These are phyloP conservation scores for Colletotrichum filicis DNA, from an alignment of 2,329 filamentous ascomycete genomes.

Conservation along the genomic window DNA sequence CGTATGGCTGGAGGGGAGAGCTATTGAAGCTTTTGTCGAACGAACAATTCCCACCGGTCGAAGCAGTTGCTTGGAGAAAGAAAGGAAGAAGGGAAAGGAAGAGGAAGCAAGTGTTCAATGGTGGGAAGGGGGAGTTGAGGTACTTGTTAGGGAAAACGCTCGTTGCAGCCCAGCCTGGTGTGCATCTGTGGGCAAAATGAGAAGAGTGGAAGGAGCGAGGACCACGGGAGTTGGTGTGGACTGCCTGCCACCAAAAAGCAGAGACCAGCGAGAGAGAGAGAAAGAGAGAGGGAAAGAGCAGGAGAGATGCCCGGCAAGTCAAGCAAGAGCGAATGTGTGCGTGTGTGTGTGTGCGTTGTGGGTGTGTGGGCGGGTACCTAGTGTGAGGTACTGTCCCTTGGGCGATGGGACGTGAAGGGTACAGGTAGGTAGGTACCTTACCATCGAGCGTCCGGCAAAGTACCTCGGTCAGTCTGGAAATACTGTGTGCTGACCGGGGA, in stretches of 20 bases:
- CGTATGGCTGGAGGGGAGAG: neutral
- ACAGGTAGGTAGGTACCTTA: neutral
- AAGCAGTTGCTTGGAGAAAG: conserved; percentile 33
- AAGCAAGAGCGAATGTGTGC: neutral
- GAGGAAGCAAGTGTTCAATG: conserved; percentile 18
- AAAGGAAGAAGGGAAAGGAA: neutral
- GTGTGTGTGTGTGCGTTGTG: conserved; percentile 16
- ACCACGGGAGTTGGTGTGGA: neutral
- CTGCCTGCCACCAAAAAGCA: neutral
- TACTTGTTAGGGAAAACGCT: conserved; percentile 35
- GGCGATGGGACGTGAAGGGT: conserved; percentile 1
- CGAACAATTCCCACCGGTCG: conserved; percentile 35
- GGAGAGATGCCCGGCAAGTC: too few relatives aligned
- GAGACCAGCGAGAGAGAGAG: neutral
- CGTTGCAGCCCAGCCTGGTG: conserved; percentile 28
- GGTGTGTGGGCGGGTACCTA: conserved; percentile 30
- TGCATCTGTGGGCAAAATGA: conserved; percentile 23
- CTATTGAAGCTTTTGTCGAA: conserved; percentile 20
- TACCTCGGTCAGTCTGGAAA: neutral
- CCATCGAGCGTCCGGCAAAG: neutral
- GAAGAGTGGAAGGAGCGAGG: conserved; percentile 9
- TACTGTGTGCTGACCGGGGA: conserved; percentile 8
- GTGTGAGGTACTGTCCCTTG: conserved; percentile 22
- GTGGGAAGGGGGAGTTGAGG: conserved; percentile 34
- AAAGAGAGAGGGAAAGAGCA: neutral